phyloP scores from a whole-genome alignment of 148 eudicot species.

The Nepenthes mirabilis region DNA sequence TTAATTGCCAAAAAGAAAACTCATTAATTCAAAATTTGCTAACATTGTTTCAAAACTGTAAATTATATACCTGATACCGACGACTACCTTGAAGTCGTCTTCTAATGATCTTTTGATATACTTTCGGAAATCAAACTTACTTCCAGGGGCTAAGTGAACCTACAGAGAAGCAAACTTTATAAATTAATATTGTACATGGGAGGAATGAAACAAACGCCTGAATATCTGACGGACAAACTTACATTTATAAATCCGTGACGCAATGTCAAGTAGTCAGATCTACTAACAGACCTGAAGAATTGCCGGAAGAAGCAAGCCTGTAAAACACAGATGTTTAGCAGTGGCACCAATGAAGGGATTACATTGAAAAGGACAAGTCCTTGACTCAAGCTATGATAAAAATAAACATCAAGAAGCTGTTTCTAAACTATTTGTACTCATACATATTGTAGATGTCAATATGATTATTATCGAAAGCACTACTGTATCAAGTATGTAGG shows the following conservation, averaged over 20 bases:
- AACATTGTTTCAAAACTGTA: not conserved
- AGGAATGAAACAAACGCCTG: not conserved
- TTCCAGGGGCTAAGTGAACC: constrained; percentile 95
- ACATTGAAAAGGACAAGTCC: not conserved
- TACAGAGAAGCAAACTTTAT: constrained; percentile 10
- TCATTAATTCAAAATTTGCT: not conserved
- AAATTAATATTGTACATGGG: not conserved
- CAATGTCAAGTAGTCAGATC: constrained; percentile 62
- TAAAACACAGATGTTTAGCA: not conserved
- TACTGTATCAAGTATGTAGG: too few species aligned
- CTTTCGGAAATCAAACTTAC: constrained; percentile 86
- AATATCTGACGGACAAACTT: constrained; percentile 16
- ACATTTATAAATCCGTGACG: constrained; percentile 69
- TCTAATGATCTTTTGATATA: constrained; percentile 90
- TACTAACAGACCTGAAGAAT: constrained; percentile 55
- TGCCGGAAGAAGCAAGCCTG: constrained; percentile 88
- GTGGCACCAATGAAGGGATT: not conserved
- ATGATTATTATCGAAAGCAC: too few species aligned
- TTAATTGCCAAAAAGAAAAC: not conserved
- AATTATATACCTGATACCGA: constrained; percentile 64
- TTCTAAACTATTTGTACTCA: too few species aligned
- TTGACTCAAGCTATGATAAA: too few species aligned
- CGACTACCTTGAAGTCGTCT: constrained; percentile 94
- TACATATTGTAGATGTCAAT: too few species aligned
- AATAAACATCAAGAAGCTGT: too few species aligned